Conservation (phyloP, 257 asterid species). For the Thymus mandschuricus region DNA sequence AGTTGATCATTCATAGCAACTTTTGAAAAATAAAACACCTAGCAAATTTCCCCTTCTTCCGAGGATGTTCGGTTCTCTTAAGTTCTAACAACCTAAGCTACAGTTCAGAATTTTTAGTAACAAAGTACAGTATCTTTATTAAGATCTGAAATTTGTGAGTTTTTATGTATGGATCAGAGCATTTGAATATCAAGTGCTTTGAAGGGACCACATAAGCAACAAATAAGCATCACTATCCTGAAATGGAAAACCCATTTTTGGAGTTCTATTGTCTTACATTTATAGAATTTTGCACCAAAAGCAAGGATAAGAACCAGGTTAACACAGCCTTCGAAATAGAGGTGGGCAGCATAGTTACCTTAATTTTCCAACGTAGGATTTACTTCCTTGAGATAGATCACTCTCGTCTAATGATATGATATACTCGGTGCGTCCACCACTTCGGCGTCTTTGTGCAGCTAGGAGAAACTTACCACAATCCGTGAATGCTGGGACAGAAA, state of each 20-base stretch:
- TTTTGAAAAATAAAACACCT: background rate
- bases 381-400: slow-evolving; percentile 88
- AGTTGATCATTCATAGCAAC: too few species aligned
- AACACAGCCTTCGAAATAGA: slow-evolving; percentile 8
- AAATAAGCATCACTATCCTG: background rate
- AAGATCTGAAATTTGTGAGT: background rate
- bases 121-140: background rate
- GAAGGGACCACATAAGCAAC: background rate
- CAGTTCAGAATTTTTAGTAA: background rate
- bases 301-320: too few species aligned
- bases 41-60: background rate
- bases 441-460: slow-evolving; percentile 84
- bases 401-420: slow-evolving; percentile 76
- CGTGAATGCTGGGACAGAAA: slow-evolving; percentile 62
- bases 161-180: background rate
- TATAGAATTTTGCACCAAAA: background rate
- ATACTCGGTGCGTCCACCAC: slow-evolving; percentile 78
- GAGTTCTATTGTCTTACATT: background rate
- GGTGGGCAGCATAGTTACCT: slow-evolving; percentile 51
- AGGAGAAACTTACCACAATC: slow-evolving; percentile 92
- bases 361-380: slow-evolving; percentile 88
- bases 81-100: background rate
- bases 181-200: background rate
- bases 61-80: background rate
- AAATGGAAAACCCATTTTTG: background rate